phyloP scores from a whole-genome alignment of 1,284 basidiomycete species.

The Salmacisia buchloeana region DNA sequence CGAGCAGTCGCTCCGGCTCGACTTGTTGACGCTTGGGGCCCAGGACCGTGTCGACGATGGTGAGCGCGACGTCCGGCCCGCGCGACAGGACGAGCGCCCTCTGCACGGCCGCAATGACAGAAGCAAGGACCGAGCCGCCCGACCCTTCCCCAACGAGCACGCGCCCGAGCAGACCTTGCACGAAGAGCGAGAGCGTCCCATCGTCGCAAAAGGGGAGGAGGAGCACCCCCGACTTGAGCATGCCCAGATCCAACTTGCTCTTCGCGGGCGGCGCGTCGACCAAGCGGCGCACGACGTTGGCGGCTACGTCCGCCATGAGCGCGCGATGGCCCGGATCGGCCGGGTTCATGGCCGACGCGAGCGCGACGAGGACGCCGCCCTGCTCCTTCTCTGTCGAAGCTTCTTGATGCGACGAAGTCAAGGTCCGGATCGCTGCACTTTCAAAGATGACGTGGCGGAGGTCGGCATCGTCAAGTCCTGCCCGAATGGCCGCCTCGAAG shows the following conservation, averaged over 20 bases:
- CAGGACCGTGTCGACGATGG: too few species aligned
- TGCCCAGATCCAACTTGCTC: neutral
- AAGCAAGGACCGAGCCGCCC: too few species aligned
- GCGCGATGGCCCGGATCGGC: neutral
- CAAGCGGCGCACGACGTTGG: neutral
- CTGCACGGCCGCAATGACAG: too few species aligned
- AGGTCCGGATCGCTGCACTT: neutral
- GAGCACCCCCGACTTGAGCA: neutral
- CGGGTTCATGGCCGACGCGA: neutral
- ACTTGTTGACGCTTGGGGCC: too few species aligned
- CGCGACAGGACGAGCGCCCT: too few species aligned
- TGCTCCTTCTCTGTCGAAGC: neutral
- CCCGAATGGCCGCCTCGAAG: too few species aligned
- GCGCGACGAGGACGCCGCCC: neutral
- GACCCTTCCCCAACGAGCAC: too few species aligned
- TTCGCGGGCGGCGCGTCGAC: too few species aligned
- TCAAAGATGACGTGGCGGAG: neutral
- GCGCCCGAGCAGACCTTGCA: slow-evolving; percentile 22
- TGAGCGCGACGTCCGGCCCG: too few species aligned
- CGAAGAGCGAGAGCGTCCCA: slow-evolving; percentile 8
- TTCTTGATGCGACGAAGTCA: too few species aligned
- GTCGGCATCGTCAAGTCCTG: too few species aligned
- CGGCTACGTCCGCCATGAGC: neutral
- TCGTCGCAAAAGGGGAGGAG: neutral
- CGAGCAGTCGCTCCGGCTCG: too few species aligned